Evolutionary conservation across 129 eudicot species (phyloP), one percentile per base, ranked within the genome.

Genomic region (Silybum marianum): DNA sequence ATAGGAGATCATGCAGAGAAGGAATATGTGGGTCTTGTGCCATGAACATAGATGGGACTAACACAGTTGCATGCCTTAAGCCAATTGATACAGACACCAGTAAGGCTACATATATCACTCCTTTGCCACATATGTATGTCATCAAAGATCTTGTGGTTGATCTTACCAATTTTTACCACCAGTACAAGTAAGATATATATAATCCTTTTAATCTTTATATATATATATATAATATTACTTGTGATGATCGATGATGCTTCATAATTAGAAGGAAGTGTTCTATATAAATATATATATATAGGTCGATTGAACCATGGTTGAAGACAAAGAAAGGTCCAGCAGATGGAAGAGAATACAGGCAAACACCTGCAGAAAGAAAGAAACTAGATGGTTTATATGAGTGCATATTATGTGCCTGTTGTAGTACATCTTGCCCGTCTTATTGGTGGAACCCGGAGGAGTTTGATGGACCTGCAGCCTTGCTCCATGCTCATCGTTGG

Each of bases 11-110:
- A 48, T 92, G 97, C 46, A 89, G 98, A 71, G 98, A 95, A 85
- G 98, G 97, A 23, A 95, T 92, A 75, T 95, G 97, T 74, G 98
- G 96, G 46, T 95, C 98, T 3, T 92, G 98, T 74, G 82, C 97
- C 3, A 90, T 95, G 96, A 94, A 92, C 85, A 94, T 94, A 16
- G 93, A 93, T 73, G 98, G 96, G 7, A 86, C 87, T 0, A 95
- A 92, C 69, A 95, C 97, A 16, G 97, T 95, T 26, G 98, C 98
- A 36, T 95, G 98, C 78, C 92, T 95, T 16, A 92, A 90, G 83
- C 93, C 97, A 10, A 92, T 95, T n/a, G 96, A 95, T 58, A 30
- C 93, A 7, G 81, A 90, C 80, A 88, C 94, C 9, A 73, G 74
- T 13, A 81, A 63, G 71, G 78, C 97, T 39, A 92, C 94, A 67